phyloP scores from a whole-genome alignment of 2,329 filamentous ascomycete species.

The Graphilbum ipis-grandicollis region DNA sequence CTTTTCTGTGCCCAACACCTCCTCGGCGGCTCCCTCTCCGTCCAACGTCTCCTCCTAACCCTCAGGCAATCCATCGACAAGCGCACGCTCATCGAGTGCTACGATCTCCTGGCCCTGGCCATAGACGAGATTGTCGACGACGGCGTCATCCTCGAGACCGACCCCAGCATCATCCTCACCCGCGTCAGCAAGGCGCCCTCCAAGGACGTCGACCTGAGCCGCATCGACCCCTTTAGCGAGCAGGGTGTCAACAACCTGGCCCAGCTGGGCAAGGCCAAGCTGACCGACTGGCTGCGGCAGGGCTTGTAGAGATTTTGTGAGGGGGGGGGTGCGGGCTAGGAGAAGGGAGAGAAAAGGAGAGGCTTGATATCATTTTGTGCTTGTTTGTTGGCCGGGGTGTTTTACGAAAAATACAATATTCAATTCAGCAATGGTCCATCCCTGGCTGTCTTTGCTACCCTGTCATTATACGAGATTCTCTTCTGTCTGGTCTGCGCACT shows the following conservation, averaged over 20 bases:
- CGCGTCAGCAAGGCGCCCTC: constrained; percentile 82
- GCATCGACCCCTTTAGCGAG: constrained; percentile 77
- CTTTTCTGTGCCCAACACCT: constrained; percentile 1
- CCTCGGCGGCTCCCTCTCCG: background rate
- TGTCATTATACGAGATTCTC: too few relatives aligned
- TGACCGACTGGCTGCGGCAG: constrained; percentile 81
- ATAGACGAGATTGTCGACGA: constrained; percentile 94
- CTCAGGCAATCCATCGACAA: constrained; percentile 72
- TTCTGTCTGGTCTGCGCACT: constrained; percentile 17
- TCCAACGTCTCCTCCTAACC: constrained; percentile 24
- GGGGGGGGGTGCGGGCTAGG: too few relatives aligned
- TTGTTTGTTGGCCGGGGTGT: too few relatives aligned
- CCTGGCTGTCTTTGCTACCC: too few relatives aligned
- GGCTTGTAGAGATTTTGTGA: constrained; percentile 52
- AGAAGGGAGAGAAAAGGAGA: too few relatives aligned
- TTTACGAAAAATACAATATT: too few relatives aligned
- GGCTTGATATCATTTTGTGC: too few relatives aligned
- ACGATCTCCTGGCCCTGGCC: constrained; percentile 83
- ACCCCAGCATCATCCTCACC: constrained; percentile 84
- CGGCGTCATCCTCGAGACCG: constrained; percentile 92
- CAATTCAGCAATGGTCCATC: too few relatives aligned
- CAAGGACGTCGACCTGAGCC: constrained; percentile 82
- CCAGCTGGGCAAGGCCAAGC: constrained; percentile 81
- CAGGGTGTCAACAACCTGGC: constrained; percentile 89
- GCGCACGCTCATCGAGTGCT: constrained; percentile 95